Percentiles rank a stretch among this genome's conserved stretches.
phyloP scores from a whole-genome alignment of 1,284 basidiomycete genomes.

The Neotropicomus parvogracilis region DNA sequence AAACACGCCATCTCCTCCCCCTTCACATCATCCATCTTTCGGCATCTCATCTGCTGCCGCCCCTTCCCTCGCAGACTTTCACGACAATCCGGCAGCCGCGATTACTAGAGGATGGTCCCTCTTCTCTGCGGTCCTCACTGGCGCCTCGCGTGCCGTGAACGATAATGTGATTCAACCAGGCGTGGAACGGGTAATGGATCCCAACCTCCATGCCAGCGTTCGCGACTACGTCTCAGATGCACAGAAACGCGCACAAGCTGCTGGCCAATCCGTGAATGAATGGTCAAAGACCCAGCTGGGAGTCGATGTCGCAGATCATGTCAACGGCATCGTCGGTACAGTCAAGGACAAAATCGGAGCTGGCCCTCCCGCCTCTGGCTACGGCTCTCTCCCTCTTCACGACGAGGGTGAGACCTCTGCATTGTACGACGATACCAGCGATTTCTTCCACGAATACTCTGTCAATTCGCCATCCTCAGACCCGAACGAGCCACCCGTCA shows the following conservation, averaged over 20 bases:
- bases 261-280: conserved; percentile 60
- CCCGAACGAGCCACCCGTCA: conserved; percentile 20
- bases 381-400: conserved; percentile 47
- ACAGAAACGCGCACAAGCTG: conserved; percentile 54
- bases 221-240: conserved; percentile 69
- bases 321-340: conserved; percentile 55
- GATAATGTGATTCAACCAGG: conserved; percentile 83
- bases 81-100: conserved; percentile 74
- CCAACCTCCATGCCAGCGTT: conserved; percentile 68
- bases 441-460: conserved; percentile 53
- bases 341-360: conserved; percentile 50
- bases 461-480: conserved; percentile 27
- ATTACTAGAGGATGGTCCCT: conserved; percentile 84
- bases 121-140: conserved; percentile 69
- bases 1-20: conserved; percentile 57
- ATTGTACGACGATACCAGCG: conserved; percentile 53
- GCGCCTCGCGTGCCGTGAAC: conserved; percentile 68
- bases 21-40: conserved; percentile 55
- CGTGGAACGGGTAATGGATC: conserved; percentile 71
- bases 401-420: conserved; percentile 52
- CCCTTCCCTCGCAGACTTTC: conserved; percentile 69
- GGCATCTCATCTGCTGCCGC: conserved; percentile 67
- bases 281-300: conserved; percentile 73
- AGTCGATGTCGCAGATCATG: conserved; percentile 72
- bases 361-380: conserved; percentile 50